phyloP scores from a whole-genome alignment of 768 basidiomycete genomes.

The Hysterangium stoloniferum region DNA sequence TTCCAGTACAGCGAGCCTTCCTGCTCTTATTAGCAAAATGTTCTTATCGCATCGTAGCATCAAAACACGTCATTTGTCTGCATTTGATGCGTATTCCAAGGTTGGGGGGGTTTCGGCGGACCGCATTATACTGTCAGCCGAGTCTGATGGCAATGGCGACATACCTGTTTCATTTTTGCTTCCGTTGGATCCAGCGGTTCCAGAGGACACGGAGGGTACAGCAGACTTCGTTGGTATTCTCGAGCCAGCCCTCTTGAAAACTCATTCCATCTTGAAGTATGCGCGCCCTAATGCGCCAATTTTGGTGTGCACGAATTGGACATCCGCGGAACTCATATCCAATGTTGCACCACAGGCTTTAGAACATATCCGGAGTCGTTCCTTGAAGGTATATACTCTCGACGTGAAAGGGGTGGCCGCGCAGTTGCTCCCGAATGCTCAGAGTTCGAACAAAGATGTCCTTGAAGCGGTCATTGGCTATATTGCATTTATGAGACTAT shows the following conservation, averaged over 20 bases:
- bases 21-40: constrained; percentile 47
- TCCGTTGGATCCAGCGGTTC: constrained; percentile 35
- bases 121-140: constrained; percentile 57
- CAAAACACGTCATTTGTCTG: constrained; percentile 51
- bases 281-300: constrained; percentile 63
- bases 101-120: constrained; percentile 62
- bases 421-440: constrained; percentile 26
- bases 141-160: constrained; percentile 27
- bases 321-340: constrained; percentile 58
- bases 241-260: constrained; percentile 70
- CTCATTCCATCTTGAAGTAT: constrained; percentile 62
- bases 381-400: constrained; percentile 51
- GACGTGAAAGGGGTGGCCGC: constrained; percentile 49
- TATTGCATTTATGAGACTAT: constrained; percentile 80
- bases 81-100: constrained; percentile 70
- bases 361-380: constrained; percentile 39
- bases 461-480: constrained; percentile 55
- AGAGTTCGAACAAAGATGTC: constrained; percentile 16
- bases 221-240: constrained; percentile 70
- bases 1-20: constrained; percentile 43
- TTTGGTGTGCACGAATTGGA: constrained; percentile 71
- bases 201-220: constrained; percentile 30
- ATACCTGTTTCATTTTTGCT: constrained; percentile 50
- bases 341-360: constrained; percentile 52
- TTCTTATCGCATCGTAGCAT: constrained; percentile 44